Evolutionary conservation across 805 yeast genomes (phyloP).

Genomic region (Brettanomyces naardenensis): DNA sequence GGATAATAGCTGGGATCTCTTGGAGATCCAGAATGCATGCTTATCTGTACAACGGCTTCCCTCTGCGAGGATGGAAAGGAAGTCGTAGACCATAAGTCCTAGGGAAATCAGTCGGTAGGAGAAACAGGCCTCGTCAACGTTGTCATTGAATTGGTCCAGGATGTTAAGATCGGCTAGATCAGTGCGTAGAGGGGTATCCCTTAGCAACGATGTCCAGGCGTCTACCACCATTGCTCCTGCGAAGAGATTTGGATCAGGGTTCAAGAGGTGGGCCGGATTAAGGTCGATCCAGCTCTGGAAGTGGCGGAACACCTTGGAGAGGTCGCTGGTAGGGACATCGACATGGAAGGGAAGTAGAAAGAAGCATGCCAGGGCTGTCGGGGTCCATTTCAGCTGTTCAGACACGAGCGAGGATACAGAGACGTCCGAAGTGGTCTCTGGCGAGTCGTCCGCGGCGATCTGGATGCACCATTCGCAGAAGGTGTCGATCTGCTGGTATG

Average conservation of each 20-base stretch:
- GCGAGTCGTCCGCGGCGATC: background rate
- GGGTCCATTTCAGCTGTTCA: background rate
- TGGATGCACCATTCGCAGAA: background rate
- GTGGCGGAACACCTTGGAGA: background rate
- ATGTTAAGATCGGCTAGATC: background rate
- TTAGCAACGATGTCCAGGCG: background rate
- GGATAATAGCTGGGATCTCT: background rate
- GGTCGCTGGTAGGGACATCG: background rate
- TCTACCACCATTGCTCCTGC: conserved; percentile 1
- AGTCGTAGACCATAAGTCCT: background rate
- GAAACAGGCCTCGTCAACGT: background rate
- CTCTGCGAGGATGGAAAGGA: background rate
- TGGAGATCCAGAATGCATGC: background rate
- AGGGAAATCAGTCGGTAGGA: background rate
- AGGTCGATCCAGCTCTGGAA: background rate
- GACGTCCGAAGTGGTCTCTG: background rate
- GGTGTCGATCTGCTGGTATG: background rate
- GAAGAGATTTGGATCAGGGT: background rate
- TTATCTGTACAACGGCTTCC: background rate
- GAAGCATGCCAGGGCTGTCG: background rate
- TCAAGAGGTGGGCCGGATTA: background rate
- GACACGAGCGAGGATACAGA: background rate
- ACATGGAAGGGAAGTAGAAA: background rate
- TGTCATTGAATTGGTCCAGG: background rate
- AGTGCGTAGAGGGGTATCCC: background rate